phyloP scores from a whole-genome alignment of 1,284 basidiomycete species.

The Puccinia polysora region DNA sequence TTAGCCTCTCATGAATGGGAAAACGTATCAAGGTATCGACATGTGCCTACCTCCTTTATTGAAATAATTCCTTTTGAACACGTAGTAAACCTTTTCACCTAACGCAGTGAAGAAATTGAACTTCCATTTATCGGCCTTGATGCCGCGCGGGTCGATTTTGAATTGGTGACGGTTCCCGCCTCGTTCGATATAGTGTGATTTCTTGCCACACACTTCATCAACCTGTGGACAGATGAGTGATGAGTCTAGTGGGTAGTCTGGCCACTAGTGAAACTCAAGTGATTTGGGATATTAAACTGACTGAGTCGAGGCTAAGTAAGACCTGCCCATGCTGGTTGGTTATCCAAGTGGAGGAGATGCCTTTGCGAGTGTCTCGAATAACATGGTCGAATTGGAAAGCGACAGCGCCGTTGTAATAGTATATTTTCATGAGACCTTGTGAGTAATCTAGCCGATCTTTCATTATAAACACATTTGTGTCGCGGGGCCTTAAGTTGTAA shows the following conservation, averaged over 20 bases:
- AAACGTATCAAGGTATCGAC: not conserved
- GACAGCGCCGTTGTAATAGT: conserved; percentile 5
- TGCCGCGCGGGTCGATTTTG: not conserved
- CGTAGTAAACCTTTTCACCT: not conserved
- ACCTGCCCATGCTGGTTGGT: not conserved
- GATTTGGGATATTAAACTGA: not conserved
- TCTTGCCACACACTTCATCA: not conserved
- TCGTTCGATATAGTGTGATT: not conserved
- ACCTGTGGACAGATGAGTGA: not conserved
- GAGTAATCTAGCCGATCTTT: not conserved
- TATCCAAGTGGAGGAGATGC: conserved; percentile 3
- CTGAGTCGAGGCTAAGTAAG: not conserved
- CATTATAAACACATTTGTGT: conserved; percentile 8
- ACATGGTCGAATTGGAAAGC: conserved; percentile 13
- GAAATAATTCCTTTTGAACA: not conserved
- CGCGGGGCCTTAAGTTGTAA: not conserved
- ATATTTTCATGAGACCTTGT: not conserved
- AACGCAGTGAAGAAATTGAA: not conserved
- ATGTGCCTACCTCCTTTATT: not conserved
- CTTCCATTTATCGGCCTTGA: conserved; percentile 1
- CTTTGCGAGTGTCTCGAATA: not conserved
- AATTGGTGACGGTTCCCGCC: not conserved
- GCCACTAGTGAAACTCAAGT: no score
- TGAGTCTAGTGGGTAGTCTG: not conserved
- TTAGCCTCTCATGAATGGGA: not conserved